Conservation (phyloP, 257 asterid species). For the Lycium barbarum region DNA sequence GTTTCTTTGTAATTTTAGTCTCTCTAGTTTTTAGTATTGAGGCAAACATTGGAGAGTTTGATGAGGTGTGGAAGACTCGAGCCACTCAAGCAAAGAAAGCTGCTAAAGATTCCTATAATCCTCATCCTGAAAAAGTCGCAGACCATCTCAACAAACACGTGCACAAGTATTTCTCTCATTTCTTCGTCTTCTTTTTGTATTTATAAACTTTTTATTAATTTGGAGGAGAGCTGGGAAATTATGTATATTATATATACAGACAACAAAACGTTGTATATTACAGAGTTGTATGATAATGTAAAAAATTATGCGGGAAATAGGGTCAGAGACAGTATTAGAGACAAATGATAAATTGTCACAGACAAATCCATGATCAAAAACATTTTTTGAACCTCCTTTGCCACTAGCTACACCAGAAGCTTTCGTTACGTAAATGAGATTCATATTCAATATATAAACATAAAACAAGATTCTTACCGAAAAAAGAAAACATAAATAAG, state of each 20-base stretch:
- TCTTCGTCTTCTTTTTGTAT: background rate
- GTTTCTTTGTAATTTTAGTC: slow-evolving; percentile 26
- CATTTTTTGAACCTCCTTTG: background rate
- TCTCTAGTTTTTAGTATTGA: slow-evolving; percentile 20
- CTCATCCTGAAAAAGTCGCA: slow-evolving; percentile 33
- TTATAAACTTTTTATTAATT: background rate
- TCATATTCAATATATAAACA: background rate
- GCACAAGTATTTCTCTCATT: slow-evolving; percentile 30
- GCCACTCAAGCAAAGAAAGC: slow-evolving; percentile 30
- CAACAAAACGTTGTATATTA: background rate
- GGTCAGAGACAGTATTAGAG: background rate
- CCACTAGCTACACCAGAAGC: background rate
- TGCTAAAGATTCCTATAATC: slow-evolving; percentile 35
- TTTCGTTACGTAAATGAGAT: background rate
- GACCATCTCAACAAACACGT: slow-evolving; percentile 34
- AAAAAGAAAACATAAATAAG: background rate
- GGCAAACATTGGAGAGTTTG: slow-evolving; percentile 28
- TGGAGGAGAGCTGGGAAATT: background rate
- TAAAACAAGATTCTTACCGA: background rate
- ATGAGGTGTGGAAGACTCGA: slow-evolving; percentile 43
- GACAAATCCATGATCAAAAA: background rate
- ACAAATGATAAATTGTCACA: background rate
- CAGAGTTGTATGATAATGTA: background rate
- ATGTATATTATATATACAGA: background rate
- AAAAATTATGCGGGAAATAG: no score